Evolutionary conservation across 208 protist species (phyloP).

Genomic region (Crithidia sp.): DNA sequence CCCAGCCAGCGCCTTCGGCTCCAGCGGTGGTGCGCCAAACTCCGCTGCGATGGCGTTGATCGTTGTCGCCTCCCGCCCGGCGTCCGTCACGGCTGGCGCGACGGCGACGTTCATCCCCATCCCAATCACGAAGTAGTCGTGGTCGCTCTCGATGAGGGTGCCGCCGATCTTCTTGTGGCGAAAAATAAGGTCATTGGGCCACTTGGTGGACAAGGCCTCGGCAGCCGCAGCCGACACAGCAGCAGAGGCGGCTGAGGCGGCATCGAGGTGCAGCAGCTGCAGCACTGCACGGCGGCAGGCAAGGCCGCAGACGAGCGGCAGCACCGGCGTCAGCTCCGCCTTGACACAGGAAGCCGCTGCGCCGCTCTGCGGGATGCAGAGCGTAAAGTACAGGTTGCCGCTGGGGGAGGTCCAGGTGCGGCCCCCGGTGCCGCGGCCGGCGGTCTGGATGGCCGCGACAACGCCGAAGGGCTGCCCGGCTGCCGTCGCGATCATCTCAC

Average conservation of each 20-base stretch:
- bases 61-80: slow-evolving; percentile 42
- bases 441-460: slow-evolving; percentile 50
- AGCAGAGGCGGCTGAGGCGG: slow-evolving; percentile 2
- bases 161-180: slow-evolving; percentile 69
- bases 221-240: slow-evolving; percentile 7
- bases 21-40: slow-evolving; percentile 11
- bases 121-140: slow-evolving; percentile 53
- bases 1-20: slow-evolving; percentile 37
- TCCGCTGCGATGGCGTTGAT: slow-evolving; percentile 42
- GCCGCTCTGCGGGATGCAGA: slow-evolving; percentile 46
- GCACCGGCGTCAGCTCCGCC: slow-evolving; percentile 46
- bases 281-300: slow-evolving; percentile 49
- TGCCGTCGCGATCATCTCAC: slow-evolving; percentile 33
- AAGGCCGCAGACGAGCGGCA: slow-evolving; percentile 66
- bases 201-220: slow-evolving; percentile 54
- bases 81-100: slow-evolving; percentile 53
- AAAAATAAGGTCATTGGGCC: slow-evolving; percentile 84
- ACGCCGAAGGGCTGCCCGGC: slow-evolving; percentile 49
- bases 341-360: slow-evolving; percentile 16
- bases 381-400: slow-evolving; percentile 80
- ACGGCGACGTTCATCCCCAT: slow-evolving; percentile 71
- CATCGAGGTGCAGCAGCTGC: slow-evolving; percentile 32
- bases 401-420: slow-evolving; percentile 68
- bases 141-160: slow-evolving; percentile 53
- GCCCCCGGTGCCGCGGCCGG: slow-evolving; percentile 61